Conservation (phyloP, 2,329 filamentous ascomycete species). For the Penicillium verrucosum region DNA sequence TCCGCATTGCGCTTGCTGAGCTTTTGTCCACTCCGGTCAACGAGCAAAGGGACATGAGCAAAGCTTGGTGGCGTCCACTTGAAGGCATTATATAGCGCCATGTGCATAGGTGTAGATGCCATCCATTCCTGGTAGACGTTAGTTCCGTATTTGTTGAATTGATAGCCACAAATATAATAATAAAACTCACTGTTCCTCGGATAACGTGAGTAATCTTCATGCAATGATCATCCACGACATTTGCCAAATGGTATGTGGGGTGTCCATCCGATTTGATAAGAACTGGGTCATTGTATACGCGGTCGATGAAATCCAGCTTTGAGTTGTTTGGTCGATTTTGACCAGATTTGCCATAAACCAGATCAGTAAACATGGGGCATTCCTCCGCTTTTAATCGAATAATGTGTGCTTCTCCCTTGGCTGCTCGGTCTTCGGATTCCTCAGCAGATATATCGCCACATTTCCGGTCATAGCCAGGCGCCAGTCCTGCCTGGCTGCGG, state of each 20-base stretch:
- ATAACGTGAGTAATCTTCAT: slow-evolving; percentile 98
- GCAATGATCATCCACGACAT: slow-evolving; percentile 90
- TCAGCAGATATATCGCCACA: slow-evolving; percentile 65
- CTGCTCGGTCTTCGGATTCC: slow-evolving; percentile 69
- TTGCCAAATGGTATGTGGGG: slow-evolving; percentile 95
- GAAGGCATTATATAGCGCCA: slow-evolving; percentile 72
- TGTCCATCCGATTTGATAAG: slow-evolving; percentile 87
- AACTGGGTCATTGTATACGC: slow-evolving; percentile 75
- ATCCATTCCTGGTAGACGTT: slow-evolving; percentile 72
- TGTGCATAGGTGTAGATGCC: slow-evolving; percentile 79
- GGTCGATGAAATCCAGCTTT: slow-evolving; percentile 46
- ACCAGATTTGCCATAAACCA: slow-evolving; percentile 68
- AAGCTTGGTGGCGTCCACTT: slow-evolving; percentile 71
- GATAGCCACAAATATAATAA: background rate
- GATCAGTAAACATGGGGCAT: slow-evolving; percentile 67
- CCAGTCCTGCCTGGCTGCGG: slow-evolving; percentile 57
- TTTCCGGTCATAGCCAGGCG: slow-evolving; percentile 65
- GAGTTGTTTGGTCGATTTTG: slow-evolving; percentile 50
- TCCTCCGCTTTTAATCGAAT: slow-evolving; percentile 70
- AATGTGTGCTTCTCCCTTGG: slow-evolving; percentile 67
- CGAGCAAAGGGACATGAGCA: slow-evolving; percentile 74
- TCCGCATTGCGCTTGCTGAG: slow-evolving; percentile 81
- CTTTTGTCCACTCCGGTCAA: slow-evolving; percentile 67
- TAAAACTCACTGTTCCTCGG: slow-evolving; percentile 65
- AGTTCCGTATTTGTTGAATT: background rate